These are phyloP conservation scores for Rugosomyces carneus DNA, from an alignment of 1,284 basidiomycete species.

Conservation along the genomic window DNA sequence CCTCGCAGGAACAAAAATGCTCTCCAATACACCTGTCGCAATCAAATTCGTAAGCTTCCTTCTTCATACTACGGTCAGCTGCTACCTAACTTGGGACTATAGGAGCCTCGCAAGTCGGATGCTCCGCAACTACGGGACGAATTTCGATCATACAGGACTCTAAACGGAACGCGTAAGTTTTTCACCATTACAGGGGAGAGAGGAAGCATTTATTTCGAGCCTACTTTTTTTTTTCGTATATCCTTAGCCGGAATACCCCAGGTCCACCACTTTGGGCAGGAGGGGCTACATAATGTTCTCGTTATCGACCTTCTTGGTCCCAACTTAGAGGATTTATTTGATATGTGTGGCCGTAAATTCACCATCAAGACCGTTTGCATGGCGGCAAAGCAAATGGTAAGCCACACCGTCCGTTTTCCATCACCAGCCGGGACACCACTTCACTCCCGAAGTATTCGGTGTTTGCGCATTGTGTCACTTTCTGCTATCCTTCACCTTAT, in stretches of 20 bases:
- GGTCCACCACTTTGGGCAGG: constrained; percentile 98
- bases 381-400: constrained; percentile 96
- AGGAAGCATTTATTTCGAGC: constrained; percentile 7
- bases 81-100: constrained; percentile 15
- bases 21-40: constrained; percentile 87
- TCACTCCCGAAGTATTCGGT: too few relatives aligned
- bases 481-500: too few relatives aligned
- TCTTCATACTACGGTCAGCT: constrained; percentile 20
- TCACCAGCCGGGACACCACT: too few relatives aligned
- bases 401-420: too few relatives aligned
- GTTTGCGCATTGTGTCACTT: too few relatives aligned
- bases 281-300: constrained; percentile 95
- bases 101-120: constrained; percentile 98
- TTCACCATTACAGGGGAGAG: constrained; percentile 1
- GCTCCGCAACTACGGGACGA: constrained; percentile 97
- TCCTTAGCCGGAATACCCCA: constrained; percentile 92
- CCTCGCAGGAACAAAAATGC: constrained; percentile 78
- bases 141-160: constrained; percentile 90
- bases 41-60: constrained; percentile 96
- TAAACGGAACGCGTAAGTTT: constrained; percentile 84
- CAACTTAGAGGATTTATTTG: constrained; percentile 91
- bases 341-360: constrained; percentile 95
- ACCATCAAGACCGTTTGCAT: constrained; percentile 94
- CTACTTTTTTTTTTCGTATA: constrained; percentile 9
- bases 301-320: constrained; percentile 97